A percentile compares a stretch with the other conserved stretches of the same genome.
Evolutionary conservation across 1,284 basidiomycete genomes (phyloP).

Genomic region (Papiliotrema nemorosa): DNA sequence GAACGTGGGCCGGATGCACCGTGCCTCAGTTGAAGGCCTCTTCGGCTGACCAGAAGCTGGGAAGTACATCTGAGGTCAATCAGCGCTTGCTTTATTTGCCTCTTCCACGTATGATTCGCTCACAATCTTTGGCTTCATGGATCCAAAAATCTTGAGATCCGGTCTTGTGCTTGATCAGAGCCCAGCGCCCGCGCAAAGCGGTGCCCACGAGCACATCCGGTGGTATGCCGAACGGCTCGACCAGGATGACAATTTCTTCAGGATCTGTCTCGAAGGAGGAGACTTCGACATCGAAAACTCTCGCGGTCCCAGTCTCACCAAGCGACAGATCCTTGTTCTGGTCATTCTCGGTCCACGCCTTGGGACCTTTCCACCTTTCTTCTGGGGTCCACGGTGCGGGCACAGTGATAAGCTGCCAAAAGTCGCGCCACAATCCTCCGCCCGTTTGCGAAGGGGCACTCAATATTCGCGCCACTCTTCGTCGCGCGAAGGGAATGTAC

Average conservation of each 20-base stretch:
- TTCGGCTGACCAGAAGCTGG: neutral
- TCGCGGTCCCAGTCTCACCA: conserved; percentile 20
- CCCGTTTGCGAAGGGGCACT: too few species aligned
- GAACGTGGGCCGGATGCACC: neutral
- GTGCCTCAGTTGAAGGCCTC: neutral
- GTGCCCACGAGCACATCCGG: conserved; percentile 22
- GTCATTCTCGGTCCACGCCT: conserved; percentile 9
- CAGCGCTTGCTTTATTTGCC: neutral
- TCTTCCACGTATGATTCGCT: conserved; percentile 5
- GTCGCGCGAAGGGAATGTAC: conserved; percentile 30
- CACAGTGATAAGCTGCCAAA: conserved; percentile 30
- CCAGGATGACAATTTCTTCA: neutral
- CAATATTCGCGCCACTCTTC: too few species aligned
- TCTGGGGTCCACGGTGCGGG: conserved; percentile 32
- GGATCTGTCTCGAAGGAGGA: conserved; percentile 26
- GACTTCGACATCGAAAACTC: conserved; percentile 19
- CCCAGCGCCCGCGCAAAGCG: conserved; percentile 40
- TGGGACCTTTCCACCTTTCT: conserved; percentile 32
- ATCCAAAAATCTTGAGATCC: too few species aligned
- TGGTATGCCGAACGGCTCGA: neutral
- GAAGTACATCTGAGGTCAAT: conserved; percentile 19
- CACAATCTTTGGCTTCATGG: conserved; percentile 42
- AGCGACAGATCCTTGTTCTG: neutral
- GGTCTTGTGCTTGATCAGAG: too few species aligned
- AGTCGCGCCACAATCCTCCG: too few species aligned